phyloP scores from a whole-genome alignment of 768 basidiomycete genomes.

The Leccinum subtestaceum region DNA sequence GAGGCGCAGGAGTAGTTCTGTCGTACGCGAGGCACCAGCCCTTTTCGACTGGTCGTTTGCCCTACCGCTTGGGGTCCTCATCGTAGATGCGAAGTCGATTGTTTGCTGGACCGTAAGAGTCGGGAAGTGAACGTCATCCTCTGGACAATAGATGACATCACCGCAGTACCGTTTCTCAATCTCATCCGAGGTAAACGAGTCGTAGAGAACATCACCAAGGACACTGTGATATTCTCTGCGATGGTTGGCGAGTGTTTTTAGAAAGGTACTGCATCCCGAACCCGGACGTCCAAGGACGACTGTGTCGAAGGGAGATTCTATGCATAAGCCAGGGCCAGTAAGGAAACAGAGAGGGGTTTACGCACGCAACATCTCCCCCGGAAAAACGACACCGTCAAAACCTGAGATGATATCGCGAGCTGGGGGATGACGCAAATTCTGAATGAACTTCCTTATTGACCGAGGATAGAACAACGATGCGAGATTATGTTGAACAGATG shows the following conservation, averaged over 20 bases:
- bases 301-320: conserved; percentile 21
- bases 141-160: conserved; percentile 43
- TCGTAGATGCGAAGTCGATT: conserved; percentile 50
- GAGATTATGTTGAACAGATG: conserved; percentile 48
- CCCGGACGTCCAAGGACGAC: conserved; percentile 83
- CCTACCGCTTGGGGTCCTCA: conserved; percentile 41
- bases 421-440: conserved; percentile 50
- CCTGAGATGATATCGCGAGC: conserved; percentile 50
- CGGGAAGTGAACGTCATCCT: conserved; percentile 16
- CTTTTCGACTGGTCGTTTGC: conserved; percentile 16
- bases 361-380: conserved; percentile 75
- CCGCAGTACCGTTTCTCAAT: conserved; percentile 48
- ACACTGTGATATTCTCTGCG: conserved; percentile 41
- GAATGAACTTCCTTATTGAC: conserved; percentile 37
- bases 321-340: not conserved
- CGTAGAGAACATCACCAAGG: conserved; percentile 41
- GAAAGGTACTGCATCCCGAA: conserved; percentile 50
- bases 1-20: conserved; percentile 58
- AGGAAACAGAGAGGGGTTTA: conserved; percentile 21
- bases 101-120: conserved; percentile 47
- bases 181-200: conserved; percentile 43
- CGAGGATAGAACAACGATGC: conserved; percentile 32
- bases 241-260: conserved; percentile 51
- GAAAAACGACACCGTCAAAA: conserved; percentile 62
- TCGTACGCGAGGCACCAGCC: conserved; percentile 25